Evolutionary conservation across 2,329 filamentous ascomycete genomes (phyloP).

Genomic region (Penicillium sp.): DNA sequence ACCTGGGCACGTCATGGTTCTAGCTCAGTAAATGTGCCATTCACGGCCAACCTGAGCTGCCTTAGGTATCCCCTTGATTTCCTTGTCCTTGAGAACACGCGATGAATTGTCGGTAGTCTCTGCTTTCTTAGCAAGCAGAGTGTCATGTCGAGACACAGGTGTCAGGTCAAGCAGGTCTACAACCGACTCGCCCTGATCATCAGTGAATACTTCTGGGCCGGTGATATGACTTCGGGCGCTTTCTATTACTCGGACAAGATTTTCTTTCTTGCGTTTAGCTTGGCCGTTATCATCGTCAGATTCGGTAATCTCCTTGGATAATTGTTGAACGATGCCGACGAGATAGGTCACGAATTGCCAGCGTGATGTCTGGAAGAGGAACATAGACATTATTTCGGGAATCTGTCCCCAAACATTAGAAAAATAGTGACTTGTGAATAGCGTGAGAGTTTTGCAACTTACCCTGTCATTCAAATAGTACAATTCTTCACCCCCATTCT

Average conservation of each 20-base stretch:
- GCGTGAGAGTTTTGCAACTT: slow-evolving; percentile 6
- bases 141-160: slow-evolving; percentile 23
- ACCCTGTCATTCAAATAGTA: slow-evolving; percentile 66
- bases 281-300: slow-evolving; percentile 42
- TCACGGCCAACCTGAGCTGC: slow-evolving; percentile 43
- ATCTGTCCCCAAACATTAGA: slow-evolving; percentile 49
- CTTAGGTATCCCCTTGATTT: slow-evolving; percentile 64
- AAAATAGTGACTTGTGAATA: not conserved
- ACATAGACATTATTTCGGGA: slow-evolving; percentile 78
- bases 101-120: slow-evolving; percentile 20
- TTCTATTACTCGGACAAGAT: slow-evolving; percentile 70
- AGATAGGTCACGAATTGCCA: slow-evolving; percentile 71
- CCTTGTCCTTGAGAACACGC: slow-evolving; percentile 24
- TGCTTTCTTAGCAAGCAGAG: slow-evolving; percentile 24
- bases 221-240: slow-evolving; percentile 79
- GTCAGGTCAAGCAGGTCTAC: slow-evolving; percentile 31
- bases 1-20: not conserved
- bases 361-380: slow-evolving; percentile 86
- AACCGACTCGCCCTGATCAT: slow-evolving; percentile 47
- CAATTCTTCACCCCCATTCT: slow-evolving; percentile 72
- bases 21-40: slow-evolving; percentile 34
- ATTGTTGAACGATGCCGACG: slow-evolving; percentile 59
- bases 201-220: slow-evolving; percentile 82
- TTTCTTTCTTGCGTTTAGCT: slow-evolving; percentile 55
- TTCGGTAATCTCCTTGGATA: slow-evolving; percentile 47